Base-by-base conservation (phyloP, 2,329 filamentous ascomycete species). In the Talaromyces sp. region DNA sequence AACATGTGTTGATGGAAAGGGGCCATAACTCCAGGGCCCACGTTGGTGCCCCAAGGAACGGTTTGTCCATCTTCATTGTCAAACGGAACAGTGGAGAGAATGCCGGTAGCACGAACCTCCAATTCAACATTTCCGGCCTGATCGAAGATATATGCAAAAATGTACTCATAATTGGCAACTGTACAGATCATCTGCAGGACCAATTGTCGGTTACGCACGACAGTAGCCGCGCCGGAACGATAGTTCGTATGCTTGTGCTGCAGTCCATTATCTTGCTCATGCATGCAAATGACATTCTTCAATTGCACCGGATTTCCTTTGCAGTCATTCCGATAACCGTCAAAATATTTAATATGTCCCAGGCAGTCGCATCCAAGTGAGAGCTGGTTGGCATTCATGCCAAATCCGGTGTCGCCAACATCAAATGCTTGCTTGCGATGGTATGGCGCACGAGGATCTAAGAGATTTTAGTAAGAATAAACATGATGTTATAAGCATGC, bases 1-100 rank as follows among this genome's bases (percentile, higher is more conserved):
- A 92, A 90, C 68, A 91, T 88, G 70, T 91, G 89, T 66, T 92
- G 88, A 65, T 91, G 88, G 70, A 88, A 85, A 0, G 79, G 77
- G 2, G 86, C 87, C 30, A 90, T 81, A 14, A 87, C 86, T 39
- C 86, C 86, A 0, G 86, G 86, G 53, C 86, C 84, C 4, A 89
- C 85, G 36, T 88, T 81, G 0, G 86, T 89, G 30, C 86, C 86
- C 75, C 83, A 88, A 2, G 83, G 82, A 3, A 88, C 85, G 11
- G 81, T 80, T 46, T 85, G 68, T 13, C 82, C 84, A 54, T 86
- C 81, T 22, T 72, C 65, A 47, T 76, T 73, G 52, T 88, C 85
- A 58, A 88, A 85, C 3, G 85, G 86, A 51, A 86, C 82, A 0
- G 86, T 87, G 49, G 82, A 86, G 16, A 89, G 74, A 52, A 89